Percentiles rank a stretch among this genome's conserved stretches.
These are phyloP conservation scores for Metschnikowia gelsemii DNA, from an alignment of 805 yeast species.

Conservation along the genomic window DNA sequence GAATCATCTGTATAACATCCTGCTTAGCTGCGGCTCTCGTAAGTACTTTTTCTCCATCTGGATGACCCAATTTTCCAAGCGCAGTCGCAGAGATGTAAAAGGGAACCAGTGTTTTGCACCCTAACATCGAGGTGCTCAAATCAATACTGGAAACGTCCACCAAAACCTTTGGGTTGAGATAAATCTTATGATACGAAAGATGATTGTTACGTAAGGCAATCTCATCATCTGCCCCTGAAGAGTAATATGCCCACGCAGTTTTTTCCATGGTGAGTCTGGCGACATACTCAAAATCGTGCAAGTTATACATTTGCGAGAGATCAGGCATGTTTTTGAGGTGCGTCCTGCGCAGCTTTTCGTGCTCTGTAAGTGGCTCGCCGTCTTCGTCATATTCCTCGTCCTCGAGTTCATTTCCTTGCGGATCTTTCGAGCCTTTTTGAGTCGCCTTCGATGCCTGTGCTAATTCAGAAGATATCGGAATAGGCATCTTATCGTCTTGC, in stretches of 20 bases:
- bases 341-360: slow-evolving; percentile 13
- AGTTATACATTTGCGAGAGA: slow-evolving; percentile 65
- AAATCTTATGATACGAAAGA: slow-evolving; percentile 40
- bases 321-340: slow-evolving; percentile 55
- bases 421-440: too few species aligned
- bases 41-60: slow-evolving; percentile 43
- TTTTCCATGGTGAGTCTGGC: slow-evolving; percentile 77
- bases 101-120: slow-evolving; percentile 39
- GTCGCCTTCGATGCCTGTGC: slow-evolving; percentile 13
- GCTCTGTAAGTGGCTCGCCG: slow-evolving; percentile 16
- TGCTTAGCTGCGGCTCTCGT: slow-evolving; percentile 41
- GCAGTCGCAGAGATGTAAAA: slow-evolving; percentile 52
- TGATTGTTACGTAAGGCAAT: slow-evolving; percentile 45
- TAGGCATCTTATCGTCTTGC: slow-evolving; percentile 34
- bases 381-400: slow-evolving; percentile 28
- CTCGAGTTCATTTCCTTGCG: not conserved
- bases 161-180: slow-evolving; percentile 47
- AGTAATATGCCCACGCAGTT: slow-evolving; percentile 80
- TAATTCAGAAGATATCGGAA: not conserved
- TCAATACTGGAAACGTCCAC: slow-evolving; percentile 33
- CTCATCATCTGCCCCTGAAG: slow-evolving; percentile 53
- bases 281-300: slow-evolving; percentile 83
- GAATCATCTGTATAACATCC: slow-evolving; percentile 49
- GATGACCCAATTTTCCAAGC: slow-evolving; percentile 43
- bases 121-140: slow-evolving; percentile 30